phyloP scores from a whole-genome alignment of 305 asterid species.

The Ruellia speciosa region DNA sequence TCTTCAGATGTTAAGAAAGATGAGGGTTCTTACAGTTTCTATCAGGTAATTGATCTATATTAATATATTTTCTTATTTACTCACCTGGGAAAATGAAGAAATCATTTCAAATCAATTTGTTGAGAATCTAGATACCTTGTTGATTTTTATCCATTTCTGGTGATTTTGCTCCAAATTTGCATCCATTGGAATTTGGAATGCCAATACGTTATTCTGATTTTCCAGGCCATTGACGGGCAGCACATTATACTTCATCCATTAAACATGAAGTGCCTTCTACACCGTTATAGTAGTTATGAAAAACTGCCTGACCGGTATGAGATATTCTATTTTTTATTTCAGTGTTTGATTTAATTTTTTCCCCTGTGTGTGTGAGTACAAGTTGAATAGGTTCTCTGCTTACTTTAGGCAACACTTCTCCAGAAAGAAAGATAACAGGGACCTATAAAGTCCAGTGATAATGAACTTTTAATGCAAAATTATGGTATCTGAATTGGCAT shows the following conservation, averaged over 20 bases:
- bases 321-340: not conserved
- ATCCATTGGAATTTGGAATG: conserved; percentile 1
- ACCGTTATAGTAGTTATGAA: conserved; percentile 70
- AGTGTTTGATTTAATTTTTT: not conserved
- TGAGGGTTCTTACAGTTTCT: conserved; percentile 57
- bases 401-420: not conserved
- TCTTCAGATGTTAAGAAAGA: conserved; percentile 40
- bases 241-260: conserved; percentile 81
- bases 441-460: conserved; percentile 2
- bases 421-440: conserved; percentile 2
- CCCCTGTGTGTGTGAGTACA: not conserved
- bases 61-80: not conserved
- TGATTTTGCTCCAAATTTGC: conserved; percentile 1
- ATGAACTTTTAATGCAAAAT: conserved; percentile 9
- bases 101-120: not conserved
- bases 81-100: conserved; percentile 9
- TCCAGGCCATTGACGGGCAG: conserved; percentile 87
- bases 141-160: not conserved
- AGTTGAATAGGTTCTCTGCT: not conserved
- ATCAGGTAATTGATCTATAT: conserved; percentile 55
- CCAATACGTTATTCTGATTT: conserved; percentile 5
- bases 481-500: conserved; percentile 3
- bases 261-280: conserved; percentile 88
- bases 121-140: not conserved
- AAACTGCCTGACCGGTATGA: conserved; percentile 74